Evolutionary conservation across 1,284 basidiomycete species (phyloP), one percentile per base, ranked within the genome.

Genomic region (Crocinoboletus sp.): DNA sequence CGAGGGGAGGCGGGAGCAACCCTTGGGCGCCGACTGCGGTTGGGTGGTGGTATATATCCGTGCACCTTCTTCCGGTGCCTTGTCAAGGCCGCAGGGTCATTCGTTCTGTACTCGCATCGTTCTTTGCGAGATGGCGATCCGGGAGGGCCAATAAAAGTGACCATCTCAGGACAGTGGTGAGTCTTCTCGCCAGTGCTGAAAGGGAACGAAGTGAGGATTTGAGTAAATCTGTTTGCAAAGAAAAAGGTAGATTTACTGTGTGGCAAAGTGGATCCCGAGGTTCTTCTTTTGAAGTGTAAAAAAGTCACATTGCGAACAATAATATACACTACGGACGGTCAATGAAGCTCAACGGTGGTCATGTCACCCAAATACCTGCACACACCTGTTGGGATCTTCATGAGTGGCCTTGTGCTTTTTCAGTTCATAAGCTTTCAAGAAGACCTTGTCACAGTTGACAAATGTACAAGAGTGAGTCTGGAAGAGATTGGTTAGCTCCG

Each of bases 21-120:
- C n/a, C 16, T 53, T 17, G 30, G 2, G 4, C 5, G 25, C 5
- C 39, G 34, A 33, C 40, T 17, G 17, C 56, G 62, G n/a, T 23
- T 38, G 1, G 35, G 22, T 7, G 42, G 49, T 7, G 57, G 59
- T 6, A 58, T 31, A 32, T 63, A 54, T 2, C 41, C 51, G 13
- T 66, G 60, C 6, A 32, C 13, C 8, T 27, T 43, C 32, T 62
- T 62, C 1, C 60, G 59, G 36, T 63, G 60, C 34, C 44, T 63
- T 2, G 63, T 50, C 13, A 63, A 38, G 16, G 61, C 51, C 0
- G 63, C 61, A 2, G 64, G 64, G 24, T 66, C 64, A 4, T 52
- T 38, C 1, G 60, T 62, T 35, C 31, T 45, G 34, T 50, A 62
- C 1, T 46, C 27, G 34, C 60, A 62, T 0, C 9, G 41, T n/a